phyloP scores from a whole-genome alignment of 768 basidiomycete species.

The Leccinum disarticulatum region DNA sequence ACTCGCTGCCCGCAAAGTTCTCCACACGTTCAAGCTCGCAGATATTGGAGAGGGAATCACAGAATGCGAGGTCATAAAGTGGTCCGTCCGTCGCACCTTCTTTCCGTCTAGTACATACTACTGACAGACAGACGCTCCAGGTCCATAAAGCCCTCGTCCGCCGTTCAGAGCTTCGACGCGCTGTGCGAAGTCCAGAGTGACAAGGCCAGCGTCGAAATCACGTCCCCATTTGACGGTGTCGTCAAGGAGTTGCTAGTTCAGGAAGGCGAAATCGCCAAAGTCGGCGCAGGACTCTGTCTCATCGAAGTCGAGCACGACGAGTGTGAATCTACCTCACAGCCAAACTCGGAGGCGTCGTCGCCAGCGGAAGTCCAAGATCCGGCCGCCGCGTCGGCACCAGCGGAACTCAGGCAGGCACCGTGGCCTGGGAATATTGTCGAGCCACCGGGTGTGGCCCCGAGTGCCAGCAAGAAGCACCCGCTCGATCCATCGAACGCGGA shows the following conservation, averaged over 20 bases:
- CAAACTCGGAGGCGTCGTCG: neutral
- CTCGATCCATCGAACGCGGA: slow-evolving; percentile 54
- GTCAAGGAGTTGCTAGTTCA: slow-evolving; percentile 70
- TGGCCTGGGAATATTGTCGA: neutral
- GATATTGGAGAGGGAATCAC: slow-evolving; percentile 92
- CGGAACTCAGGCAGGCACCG: too few relatives aligned
- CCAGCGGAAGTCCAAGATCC: slow-evolving; percentile 12
- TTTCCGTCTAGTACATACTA: neutral
- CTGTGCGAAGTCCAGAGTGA: slow-evolving; percentile 88
- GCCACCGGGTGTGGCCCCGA: too few relatives aligned
- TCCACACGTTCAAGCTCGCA: slow-evolving; percentile 73
- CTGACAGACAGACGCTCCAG: slow-evolving; percentile 34
- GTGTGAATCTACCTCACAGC: neutral
- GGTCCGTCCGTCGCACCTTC: slow-evolving; percentile 46
- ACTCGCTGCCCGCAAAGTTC: slow-evolving; percentile 35
- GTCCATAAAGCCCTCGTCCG: slow-evolving; percentile 55
- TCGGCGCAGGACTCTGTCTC: slow-evolving; percentile 72
- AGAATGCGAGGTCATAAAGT: slow-evolving; percentile 86
- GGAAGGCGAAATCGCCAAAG: slow-evolving; percentile 83
- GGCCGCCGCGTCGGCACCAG: slow-evolving; percentile 7
- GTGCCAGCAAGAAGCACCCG: slow-evolving; percentile 46
- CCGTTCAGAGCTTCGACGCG: slow-evolving; percentile 63
- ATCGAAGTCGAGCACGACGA: slow-evolving; percentile 77
- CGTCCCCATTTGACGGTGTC: slow-evolving; percentile 79
- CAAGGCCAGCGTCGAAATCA: slow-evolving; percentile 91